A percentile compares a stretch with the other conserved stretches of the same genome.
Conservation (phyloP, 768 basidiomycete genomes). For the Russula ochroleuca region DNA sequence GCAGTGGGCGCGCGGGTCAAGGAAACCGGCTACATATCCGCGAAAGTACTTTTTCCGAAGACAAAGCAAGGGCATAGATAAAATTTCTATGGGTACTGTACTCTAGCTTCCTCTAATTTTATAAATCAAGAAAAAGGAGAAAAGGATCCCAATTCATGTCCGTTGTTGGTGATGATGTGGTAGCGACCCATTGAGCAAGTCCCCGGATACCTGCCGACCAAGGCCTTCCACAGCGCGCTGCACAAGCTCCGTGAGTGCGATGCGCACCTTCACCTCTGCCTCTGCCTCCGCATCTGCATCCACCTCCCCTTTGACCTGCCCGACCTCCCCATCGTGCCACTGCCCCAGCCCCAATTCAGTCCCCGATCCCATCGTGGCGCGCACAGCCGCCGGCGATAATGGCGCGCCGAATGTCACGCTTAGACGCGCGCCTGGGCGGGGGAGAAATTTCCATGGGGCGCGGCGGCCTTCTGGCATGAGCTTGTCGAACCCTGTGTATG, state of each 20-base stretch:
- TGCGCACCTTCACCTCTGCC: slow-evolving; percentile 28
- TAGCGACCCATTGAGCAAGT: slow-evolving; percentile 7
- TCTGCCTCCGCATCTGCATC: no score
- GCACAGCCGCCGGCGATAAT: slow-evolving; percentile 44
- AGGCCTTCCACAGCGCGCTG: slow-evolving; percentile 34
- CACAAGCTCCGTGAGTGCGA: slow-evolving; percentile 33
- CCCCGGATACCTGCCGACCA: slow-evolving; percentile 29
- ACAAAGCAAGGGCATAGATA: no score
- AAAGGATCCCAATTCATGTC: neutral
- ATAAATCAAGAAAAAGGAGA: neutral
- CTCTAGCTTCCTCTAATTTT: no score
- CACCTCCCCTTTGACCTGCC: neutral
- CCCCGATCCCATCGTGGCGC: slow-evolving; percentile 24
- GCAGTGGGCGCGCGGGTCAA: no score
- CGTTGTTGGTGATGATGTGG: neutral
- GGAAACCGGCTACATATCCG: no score
- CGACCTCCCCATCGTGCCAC: neutral
- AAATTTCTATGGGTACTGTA: no score
- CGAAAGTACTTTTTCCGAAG: no score
- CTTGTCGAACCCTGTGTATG: slow-evolving; percentile 63
- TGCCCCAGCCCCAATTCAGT: neutral
- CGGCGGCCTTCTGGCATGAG: slow-evolving; percentile 85
- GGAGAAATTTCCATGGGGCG: slow-evolving; percentile 69
- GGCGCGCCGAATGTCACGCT: slow-evolving; percentile 81
- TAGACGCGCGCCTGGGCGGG: slow-evolving; percentile 57